Conservation (phyloP, 2,329 filamentous ascomycete species). For the Penicillium griseofulvum region DNA sequence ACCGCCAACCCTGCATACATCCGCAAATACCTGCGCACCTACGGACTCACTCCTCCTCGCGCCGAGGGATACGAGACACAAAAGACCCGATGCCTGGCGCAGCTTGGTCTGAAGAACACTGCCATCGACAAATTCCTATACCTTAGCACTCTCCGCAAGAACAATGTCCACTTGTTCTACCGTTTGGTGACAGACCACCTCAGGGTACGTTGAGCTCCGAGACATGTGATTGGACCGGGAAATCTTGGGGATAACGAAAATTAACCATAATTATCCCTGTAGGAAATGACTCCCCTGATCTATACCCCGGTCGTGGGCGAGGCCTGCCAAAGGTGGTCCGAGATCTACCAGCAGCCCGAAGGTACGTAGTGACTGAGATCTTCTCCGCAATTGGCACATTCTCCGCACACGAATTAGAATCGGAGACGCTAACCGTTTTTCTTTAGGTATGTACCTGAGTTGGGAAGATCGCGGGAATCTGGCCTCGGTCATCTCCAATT, state of each 20-base stretch:
- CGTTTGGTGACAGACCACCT: slow-evolving; percentile 50
- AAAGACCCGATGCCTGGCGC: slow-evolving; percentile 49
- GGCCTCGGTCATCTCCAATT: slow-evolving; percentile 83
- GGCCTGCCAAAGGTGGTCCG: slow-evolving; percentile 93
- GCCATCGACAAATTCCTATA: slow-evolving; percentile 52
- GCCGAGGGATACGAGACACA: slow-evolving; percentile 50
- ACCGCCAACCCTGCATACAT: slow-evolving; percentile 51
- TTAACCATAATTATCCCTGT: slow-evolving; percentile 17
- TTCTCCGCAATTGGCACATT: background rate
- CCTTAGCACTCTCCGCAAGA: slow-evolving; percentile 50
- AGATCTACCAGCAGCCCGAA: slow-evolving; percentile 92
- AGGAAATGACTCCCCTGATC: slow-evolving; percentile 51
- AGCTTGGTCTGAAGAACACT: slow-evolving; percentile 48
- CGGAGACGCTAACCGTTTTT: slow-evolving; percentile 23
- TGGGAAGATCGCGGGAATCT: slow-evolving; percentile 92
- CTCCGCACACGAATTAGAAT: slow-evolving; percentile 22
- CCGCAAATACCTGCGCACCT: slow-evolving; percentile 52
- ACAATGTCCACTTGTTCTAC: slow-evolving; percentile 55
- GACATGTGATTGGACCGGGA: slow-evolving; percentile 7
- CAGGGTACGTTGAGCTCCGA: slow-evolving; percentile 32
- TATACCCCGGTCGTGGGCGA: slow-evolving; percentile 69
- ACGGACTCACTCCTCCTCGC: slow-evolving; percentile 50
- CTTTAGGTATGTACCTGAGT: slow-evolving; percentile 79
- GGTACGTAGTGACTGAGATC: slow-evolving; percentile 48
- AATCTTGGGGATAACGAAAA: slow-evolving; percentile 3